Conservation (phyloP, 2,329 filamentous ascomycete genomes). For the Blastomyces silverae region DNA sequence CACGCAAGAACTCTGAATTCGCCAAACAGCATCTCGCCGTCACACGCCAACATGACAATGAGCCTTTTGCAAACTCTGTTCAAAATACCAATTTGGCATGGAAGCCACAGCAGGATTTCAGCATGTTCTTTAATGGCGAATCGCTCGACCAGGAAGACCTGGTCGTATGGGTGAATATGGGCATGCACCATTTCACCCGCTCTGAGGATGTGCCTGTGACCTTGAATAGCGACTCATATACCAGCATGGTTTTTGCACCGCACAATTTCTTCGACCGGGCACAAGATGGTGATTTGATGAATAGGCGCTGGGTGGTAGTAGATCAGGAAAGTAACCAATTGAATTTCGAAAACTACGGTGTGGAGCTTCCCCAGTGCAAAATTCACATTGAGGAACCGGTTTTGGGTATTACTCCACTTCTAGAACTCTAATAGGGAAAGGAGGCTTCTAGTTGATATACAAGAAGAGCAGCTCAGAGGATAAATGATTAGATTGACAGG, state of each 20-base stretch:
- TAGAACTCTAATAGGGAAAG: background rate
- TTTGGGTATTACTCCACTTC: conserved; percentile 1
- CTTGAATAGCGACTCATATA: conserved; percentile 28
- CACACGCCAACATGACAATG: conserved; percentile 26
- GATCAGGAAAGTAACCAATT: conserved; percentile 25
- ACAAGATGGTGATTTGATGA: conserved; percentile 35
- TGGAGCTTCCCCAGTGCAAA: conserved; percentile 30
- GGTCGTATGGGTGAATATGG: conserved; percentile 51
- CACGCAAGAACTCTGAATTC: conserved; percentile 45
- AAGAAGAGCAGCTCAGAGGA: too few relatives aligned
- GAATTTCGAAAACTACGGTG: conserved; percentile 30
- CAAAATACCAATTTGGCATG: conserved; percentile 16
- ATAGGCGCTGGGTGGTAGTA: conserved; percentile 32
- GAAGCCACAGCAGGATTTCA: conserved; percentile 35
- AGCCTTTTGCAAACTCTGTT: conserved; percentile 18
- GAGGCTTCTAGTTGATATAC: too few relatives aligned
- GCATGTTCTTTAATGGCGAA: conserved; percentile 43
- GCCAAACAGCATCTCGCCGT: conserved; percentile 49
- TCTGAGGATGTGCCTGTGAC: conserved; percentile 51
- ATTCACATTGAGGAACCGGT: conserved; percentile 18
- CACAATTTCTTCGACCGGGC: conserved; percentile 21
- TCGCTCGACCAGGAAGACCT: conserved; percentile 36
- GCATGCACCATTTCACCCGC: conserved; percentile 54
- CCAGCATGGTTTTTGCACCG: conserved; percentile 6
- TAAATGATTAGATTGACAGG: too few relatives aligned